These are phyloP conservation scores for Penicillium salamii DNA, from an alignment of 495 filamentous ascomycete genomes.

Conservation along the genomic window DNA sequence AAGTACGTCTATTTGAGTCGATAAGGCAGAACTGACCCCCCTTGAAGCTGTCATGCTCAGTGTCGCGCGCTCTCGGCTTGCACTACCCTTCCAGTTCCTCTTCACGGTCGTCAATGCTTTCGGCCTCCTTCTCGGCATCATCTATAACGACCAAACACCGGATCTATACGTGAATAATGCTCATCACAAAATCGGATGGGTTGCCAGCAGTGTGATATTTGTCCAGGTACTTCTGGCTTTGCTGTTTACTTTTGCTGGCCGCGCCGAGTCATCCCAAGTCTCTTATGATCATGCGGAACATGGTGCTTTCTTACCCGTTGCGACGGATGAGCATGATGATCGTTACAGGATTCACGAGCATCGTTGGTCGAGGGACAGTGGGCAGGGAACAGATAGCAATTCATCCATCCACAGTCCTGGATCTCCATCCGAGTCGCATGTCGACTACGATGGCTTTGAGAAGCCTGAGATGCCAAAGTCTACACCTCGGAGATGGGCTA, in stretches of 20 bases:
- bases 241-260: constrained; percentile 50
- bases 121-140: constrained; percentile 66
- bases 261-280: constrained; percentile 23
- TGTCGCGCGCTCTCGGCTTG: constrained; percentile 72
- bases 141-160: constrained; percentile 81
- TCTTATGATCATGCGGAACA: constrained; percentile 30
- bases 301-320: constrained; percentile 63
- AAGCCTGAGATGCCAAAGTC: constrained; percentile 41
- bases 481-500: constrained; percentile 43
- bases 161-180: constrained; percentile 87
- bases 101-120: constrained; percentile 73
- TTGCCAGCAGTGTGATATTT: constrained; percentile 66
- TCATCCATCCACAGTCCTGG: constrained; percentile 65
- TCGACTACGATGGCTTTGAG: constrained; percentile 52
- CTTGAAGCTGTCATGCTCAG: constrained; percentile 81
- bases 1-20: constrained; percentile 25
- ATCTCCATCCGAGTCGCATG: constrained; percentile 52
- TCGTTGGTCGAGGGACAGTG: constrained; percentile 82
- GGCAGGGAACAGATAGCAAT: constrained; percentile 77
- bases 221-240: constrained; percentile 69
- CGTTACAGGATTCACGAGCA: constrained; percentile 49
- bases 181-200: constrained; percentile 89
- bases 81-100: constrained; percentile 66
- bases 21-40: background rate
- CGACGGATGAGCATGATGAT: constrained; percentile 63